Evolutionary conservation across 192 early-diverging fungal genomes (phyloP).

Genomic region (Gryganskiella cystojenkinii): DNA sequence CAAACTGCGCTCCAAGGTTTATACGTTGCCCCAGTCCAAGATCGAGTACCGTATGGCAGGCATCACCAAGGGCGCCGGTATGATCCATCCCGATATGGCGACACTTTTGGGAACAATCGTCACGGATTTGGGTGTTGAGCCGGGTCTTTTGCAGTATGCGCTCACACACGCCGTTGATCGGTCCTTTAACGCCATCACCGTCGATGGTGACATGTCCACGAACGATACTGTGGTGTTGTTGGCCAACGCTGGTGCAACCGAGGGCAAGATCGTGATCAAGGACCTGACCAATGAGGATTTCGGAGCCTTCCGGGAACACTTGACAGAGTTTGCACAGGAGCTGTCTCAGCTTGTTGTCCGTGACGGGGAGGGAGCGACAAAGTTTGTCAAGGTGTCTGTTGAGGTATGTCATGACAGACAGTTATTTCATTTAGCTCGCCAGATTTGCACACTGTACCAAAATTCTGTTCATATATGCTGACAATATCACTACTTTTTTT

Average conservation of each 20-base stretch:
- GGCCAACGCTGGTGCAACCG: slow-evolving; percentile 81
- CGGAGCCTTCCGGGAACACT: slow-evolving; percentile 71
- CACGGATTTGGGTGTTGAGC: slow-evolving; percentile 82
- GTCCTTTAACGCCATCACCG: slow-evolving; percentile 94
- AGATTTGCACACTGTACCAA: too few species aligned
- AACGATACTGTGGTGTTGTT: slow-evolving; percentile 94
- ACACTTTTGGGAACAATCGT: slow-evolving; percentile 90
- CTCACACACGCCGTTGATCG: slow-evolving; percentile 85
- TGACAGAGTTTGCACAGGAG: slow-evolving; percentile 88
- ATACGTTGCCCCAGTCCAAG: slow-evolving; percentile 58
- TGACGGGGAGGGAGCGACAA: slow-evolving; percentile 98
- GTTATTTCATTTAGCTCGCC: not conserved
- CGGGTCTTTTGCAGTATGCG: slow-evolving; percentile 74
- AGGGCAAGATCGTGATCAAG: slow-evolving; percentile 45
- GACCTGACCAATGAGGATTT: slow-evolving; percentile 66
- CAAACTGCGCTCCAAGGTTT: slow-evolving; percentile 79
- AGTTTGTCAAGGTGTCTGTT: slow-evolving; percentile 93
- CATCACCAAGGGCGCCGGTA: slow-evolving; percentile 96
- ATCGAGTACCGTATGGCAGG: slow-evolving; percentile 85
- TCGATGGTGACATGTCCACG: slow-evolving; percentile 97
- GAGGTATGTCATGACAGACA: slow-evolving; percentile 57
- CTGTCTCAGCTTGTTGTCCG: slow-evolving; percentile 91
- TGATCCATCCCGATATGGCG: slow-evolving; percentile 99
- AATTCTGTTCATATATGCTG: slow-evolving; percentile 6
- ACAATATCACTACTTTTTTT: slow-evolving; percentile 1